Base-by-base conservation (phyloP, 257 asterid species). In the Forsythia suspensa region DNA sequence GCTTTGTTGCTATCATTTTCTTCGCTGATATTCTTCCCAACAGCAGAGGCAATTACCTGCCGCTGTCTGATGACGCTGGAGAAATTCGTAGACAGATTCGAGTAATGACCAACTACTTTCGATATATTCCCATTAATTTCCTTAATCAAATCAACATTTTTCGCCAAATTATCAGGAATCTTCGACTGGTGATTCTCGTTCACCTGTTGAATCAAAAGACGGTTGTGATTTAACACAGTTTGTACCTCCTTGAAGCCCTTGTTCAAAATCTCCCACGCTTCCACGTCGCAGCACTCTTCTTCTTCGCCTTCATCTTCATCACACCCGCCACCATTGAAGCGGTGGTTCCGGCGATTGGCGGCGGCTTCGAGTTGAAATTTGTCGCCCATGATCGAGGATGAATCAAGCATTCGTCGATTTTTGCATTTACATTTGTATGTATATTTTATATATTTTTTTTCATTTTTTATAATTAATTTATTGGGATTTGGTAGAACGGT, bases 121-220 rank as follows among this genome's bases (percentile, higher is more conserved):
- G 93, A 81, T 48, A 93, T 85, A 80, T 93, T 93, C 18, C 80
- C 82, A 55, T 91, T 88, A 48, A 91, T 91, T 83, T 89, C 93
- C 3, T 87, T 86, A 43, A 93, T 91, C 76, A 93, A 80, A 39
- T 82, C 80, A 15, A 91, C 94, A 11, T 89, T 93, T 72, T 82
- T 85, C 71, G 79, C 93, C 83, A 93, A 8, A 79, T 89, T 89
- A 2, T 82, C 80, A 29, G 90, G 93, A 61, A 86, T 41, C 77
- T 84, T 91, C 4, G 97, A 88, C 10, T 78, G 84, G 57, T 91
- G 97, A 83, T 93, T 90, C 63, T 91, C 87, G 76, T 93, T 89
- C 37, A 86, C 98, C 76, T 87, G 96, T 39, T 88, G 91, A 80
- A 93, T 91, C 20, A 93, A 73, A 43, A 71, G 76, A 48, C 95